phyloP scores from a whole-genome alignment of 306 rosid species.

The Quercus glauca region DNA sequence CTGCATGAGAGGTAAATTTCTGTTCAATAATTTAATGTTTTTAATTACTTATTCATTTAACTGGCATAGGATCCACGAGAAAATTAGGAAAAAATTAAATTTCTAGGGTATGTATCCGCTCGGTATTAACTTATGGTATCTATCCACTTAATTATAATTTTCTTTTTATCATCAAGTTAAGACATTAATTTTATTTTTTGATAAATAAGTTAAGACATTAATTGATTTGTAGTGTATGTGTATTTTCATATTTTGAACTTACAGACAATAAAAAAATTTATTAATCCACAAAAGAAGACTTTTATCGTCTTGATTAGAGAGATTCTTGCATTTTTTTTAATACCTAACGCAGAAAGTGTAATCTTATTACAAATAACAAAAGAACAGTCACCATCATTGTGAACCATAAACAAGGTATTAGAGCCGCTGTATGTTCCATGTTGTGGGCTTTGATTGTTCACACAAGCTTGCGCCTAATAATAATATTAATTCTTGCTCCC shows the following conservation, averaged over 20 bases:
- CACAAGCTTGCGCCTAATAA: neutral
- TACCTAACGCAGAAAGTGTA: neutral
- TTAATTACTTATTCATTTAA: neutral
- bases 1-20: neutral
- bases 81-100: neutral
- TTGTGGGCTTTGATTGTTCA: neutral
- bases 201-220: too few species aligned
- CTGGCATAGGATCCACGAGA: neutral
- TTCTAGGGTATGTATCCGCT: too few species aligned
- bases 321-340: neutral
- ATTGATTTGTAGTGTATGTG: too few species aligned
- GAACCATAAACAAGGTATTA: neutral
- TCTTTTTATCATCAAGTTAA: too few species aligned
- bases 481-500: slow-evolving; percentile 22
- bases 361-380: neutral
- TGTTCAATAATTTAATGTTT: neutral
- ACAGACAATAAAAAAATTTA: too few species aligned
- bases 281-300: neutral
- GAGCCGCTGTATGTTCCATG: neutral
- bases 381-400: neutral
- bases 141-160: too few species aligned
- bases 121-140: too few species aligned
- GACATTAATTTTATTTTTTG: too few species aligned
- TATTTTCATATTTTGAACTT: too few species aligned
- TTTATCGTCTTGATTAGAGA: neutral